Percentiles rank a stretch among this genome's conserved stretches.
Evolutionary conservation across 208 protist genomes (phyloP).

Genomic region (Leishmania tarentolae): DNA sequence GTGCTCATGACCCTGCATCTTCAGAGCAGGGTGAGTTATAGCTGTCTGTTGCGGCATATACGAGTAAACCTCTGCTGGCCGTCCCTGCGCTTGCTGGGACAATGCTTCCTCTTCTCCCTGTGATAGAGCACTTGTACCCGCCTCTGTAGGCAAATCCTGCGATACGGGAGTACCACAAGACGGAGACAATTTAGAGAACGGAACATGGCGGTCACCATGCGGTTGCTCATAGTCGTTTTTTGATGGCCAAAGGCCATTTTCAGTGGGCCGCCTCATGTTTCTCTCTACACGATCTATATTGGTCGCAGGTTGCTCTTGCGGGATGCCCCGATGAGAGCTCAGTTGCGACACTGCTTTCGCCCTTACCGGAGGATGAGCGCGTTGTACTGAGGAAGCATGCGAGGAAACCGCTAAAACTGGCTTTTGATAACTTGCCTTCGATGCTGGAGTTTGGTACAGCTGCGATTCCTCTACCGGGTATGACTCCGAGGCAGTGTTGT

Average conservation of each 20-base stretch:
- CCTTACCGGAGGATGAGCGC: background rate
- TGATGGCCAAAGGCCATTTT: background rate
- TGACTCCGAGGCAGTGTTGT: background rate
- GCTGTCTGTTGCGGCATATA: constrained; percentile 1
- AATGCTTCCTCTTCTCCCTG: background rate
- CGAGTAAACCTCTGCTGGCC: background rate
- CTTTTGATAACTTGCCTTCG: background rate
- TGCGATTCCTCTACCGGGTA: background rate
- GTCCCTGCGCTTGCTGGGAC: background rate
- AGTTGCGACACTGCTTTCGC: background rate
- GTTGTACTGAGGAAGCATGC: background rate
- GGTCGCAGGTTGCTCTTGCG: background rate
- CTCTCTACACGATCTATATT: background rate
- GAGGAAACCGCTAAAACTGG: background rate
- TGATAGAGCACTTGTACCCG: constrained; percentile 8
- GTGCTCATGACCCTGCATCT: background rate
- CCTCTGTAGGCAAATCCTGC: background rate
- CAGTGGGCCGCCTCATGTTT: background rate
- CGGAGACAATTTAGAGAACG: background rate
- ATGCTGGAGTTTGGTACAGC: background rate
- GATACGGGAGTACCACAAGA: background rate
- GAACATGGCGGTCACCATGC: constrained; percentile 19
- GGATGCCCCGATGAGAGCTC: background rate
- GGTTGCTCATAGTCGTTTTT: constrained; percentile 16
- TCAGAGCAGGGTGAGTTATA: background rate